Conservation (phyloP, 495 filamentous ascomycete genomes). For the Articulospora tetracladia region DNA sequence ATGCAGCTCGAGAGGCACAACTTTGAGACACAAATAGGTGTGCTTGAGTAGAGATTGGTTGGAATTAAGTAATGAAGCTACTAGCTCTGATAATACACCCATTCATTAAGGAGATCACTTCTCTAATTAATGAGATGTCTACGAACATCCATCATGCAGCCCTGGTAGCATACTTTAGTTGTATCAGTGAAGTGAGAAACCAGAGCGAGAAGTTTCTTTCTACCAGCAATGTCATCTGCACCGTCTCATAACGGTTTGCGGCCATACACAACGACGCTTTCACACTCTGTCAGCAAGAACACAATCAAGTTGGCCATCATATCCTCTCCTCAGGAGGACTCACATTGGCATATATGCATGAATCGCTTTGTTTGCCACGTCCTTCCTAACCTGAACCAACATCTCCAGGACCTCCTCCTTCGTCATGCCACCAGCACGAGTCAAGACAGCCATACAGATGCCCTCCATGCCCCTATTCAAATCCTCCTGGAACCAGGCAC, state of each 20-base stretch:
- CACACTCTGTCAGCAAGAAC: background rate
- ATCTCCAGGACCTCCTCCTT: slow-evolving; percentile 44
- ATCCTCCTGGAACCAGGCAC: slow-evolving; percentile 33
- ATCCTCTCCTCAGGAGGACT: slow-evolving; percentile 15
- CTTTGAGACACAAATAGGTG: too few species aligned
- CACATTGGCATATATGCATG: slow-evolving; percentile 45
- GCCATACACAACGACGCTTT: background rate
- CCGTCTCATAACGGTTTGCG: background rate
- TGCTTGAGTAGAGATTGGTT: too few species aligned
- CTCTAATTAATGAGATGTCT: too few species aligned
- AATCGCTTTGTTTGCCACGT: slow-evolving; percentile 42
- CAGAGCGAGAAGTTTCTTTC: too few species aligned
- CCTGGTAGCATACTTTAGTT: too few species aligned
- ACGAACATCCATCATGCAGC: too few species aligned
- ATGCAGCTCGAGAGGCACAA: too few species aligned
- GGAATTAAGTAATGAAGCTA: too few species aligned
- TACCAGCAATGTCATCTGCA: too few species aligned
- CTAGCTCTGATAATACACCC: too few species aligned
- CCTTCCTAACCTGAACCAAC: slow-evolving; percentile 47
- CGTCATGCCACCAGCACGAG: slow-evolving; percentile 42
- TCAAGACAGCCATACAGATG: slow-evolving; percentile 30
- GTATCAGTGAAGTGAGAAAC: too few species aligned
- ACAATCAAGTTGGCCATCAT: background rate
- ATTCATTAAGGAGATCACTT: too few species aligned
- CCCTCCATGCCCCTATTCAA: slow-evolving; percentile 14